Base-by-base conservation (phyloP, 2,329 filamentous ascomycete species). In the Alternaria tenuissima region DNA sequence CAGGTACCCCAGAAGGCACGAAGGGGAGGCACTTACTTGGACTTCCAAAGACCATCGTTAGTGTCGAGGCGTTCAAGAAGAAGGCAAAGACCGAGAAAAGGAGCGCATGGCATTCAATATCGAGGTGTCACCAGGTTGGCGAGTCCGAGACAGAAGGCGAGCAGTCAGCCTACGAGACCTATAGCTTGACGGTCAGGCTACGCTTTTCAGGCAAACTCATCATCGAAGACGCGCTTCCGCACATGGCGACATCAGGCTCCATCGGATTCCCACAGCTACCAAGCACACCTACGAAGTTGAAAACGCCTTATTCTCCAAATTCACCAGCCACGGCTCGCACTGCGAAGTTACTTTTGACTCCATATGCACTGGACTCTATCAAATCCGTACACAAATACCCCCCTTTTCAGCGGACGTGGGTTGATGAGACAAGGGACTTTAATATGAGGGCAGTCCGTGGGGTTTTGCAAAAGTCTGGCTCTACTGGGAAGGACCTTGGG, bases 361-460 rank as follows among this genome's bases (percentile, higher is more conserved):
- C 39, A 4, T 22, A 46, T 12, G 54, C 22, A 3, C 46, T 32
- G 14, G 47, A 62, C 26, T 41, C 59, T 6, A 44, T 41, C 24
- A 26, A 53, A n/a, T 53, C 53, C 0, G 14, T 41, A 12, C 36
- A 56, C 12, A 41, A 42, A 14, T 47, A 54, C 30, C 48, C 56
- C 7, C 63, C 22, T 14, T 69, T 62, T 39, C 34, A 68, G 38
- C 63, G 66, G 7, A 41, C 44, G 16, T 71, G 67, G 65, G 30
- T 64, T 7, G 70, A 72, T 36, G 68, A 72, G 44, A 70, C 68
- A 1, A 52, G 56, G 18, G 41, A 58, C 34, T 68, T 68, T 59
- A 66, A 67, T 18, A 64, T 67, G 53, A 42, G 52, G 1, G 22
- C 38, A 4, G 55, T 67, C 1, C 38, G 52, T 12, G 34, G 44